A percentile compares a stretch with the other conserved stretches of the same genome.
Conservation (phyloP, 345 rosid species). For the Syzygium oleosum region DNA sequence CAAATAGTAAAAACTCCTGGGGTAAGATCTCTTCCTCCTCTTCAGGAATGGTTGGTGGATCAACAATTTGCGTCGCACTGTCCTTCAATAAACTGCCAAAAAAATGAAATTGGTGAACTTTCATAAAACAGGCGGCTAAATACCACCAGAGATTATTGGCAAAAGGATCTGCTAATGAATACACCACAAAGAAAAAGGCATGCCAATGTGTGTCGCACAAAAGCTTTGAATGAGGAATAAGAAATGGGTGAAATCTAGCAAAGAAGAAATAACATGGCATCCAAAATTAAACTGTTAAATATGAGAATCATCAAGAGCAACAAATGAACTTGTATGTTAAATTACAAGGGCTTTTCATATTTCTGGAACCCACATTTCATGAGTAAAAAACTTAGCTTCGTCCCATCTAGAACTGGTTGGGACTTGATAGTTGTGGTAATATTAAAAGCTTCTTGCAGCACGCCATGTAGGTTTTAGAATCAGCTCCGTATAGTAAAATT, state of each 20-base stretch:
- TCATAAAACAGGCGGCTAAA: not conserved
- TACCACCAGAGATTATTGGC: not conserved
- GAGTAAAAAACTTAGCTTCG: not conserved
- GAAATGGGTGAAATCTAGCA: not conserved
- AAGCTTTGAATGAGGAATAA: not conserved
- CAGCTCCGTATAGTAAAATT: not conserved
- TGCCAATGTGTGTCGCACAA: not conserved
- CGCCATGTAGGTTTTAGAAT: not conserved
- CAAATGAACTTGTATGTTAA: not conserved
- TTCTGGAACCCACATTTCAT: not conserved
- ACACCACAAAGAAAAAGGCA: not conserved
- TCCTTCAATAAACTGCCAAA: conserved; percentile 50
- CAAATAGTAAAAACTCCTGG: conserved; percentile 68
- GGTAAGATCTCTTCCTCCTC: conserved; percentile 64
- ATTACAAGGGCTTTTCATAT: not conserved
- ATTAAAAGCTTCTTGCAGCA: not conserved
- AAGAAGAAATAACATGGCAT: not conserved
- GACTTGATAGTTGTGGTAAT: not conserved
- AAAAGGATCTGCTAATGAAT: not conserved
- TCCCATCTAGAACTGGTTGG: not conserved
- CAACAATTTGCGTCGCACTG: conserved; percentile 53
- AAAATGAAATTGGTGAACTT: not conserved
- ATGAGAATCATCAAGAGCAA: not conserved
- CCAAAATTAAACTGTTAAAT: not conserved
- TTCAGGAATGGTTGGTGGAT: conserved; percentile 43